A percentile compares a stretch with the other conserved stretches of the same genome.
phyloP scores from a whole-genome alignment of 2,329 filamentous ascomycete genomes.

The Nothophaeocryptopus gaeumannii region DNA sequence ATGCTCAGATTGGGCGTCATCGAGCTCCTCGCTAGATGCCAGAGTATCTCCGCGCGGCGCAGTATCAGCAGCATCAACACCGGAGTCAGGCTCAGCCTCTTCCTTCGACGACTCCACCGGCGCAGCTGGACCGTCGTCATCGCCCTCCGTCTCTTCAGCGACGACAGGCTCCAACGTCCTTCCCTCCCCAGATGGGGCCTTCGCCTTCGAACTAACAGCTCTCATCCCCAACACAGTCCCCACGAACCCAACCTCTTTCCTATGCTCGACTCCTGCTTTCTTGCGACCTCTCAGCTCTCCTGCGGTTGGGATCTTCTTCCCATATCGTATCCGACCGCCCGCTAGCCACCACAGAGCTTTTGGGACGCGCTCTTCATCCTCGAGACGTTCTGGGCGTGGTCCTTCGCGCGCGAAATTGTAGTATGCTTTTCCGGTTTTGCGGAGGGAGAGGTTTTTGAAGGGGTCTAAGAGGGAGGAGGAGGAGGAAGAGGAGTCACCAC shows the following conservation, averaged over 20 bases:
- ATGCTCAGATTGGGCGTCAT: too few relatives aligned
- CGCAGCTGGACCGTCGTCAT: too few relatives aligned
- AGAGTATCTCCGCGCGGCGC: too few relatives aligned
- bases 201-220: too few relatives aligned
- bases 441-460: neutral
- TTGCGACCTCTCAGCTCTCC: conserved; percentile 6
- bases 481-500: too few relatives aligned
- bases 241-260: conserved; percentile 4
- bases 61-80: too few relatives aligned
- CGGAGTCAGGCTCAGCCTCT: too few relatives aligned
- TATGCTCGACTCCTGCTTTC: conserved; percentile 8
- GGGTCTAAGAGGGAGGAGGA: neutral
- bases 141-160: too few relatives aligned
- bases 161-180: too few relatives aligned
- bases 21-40: too few relatives aligned
- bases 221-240: conserved; percentile 7
- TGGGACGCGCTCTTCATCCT: conserved; percentile 10
- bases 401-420: neutral
- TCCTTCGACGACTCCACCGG: too few relatives aligned
- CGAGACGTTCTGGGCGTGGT: neutral
- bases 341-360: conserved; percentile 11
- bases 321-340: conserved; percentile 7
- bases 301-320: conserved; percentile 9
- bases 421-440: conserved; percentile 5
- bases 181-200: too few relatives aligned